Percentiles rank a stretch among this genome's conserved stretches.
Conservation (phyloP, 2,329 filamentous ascomycete genomes). For the Fusarium sp. region DNA sequence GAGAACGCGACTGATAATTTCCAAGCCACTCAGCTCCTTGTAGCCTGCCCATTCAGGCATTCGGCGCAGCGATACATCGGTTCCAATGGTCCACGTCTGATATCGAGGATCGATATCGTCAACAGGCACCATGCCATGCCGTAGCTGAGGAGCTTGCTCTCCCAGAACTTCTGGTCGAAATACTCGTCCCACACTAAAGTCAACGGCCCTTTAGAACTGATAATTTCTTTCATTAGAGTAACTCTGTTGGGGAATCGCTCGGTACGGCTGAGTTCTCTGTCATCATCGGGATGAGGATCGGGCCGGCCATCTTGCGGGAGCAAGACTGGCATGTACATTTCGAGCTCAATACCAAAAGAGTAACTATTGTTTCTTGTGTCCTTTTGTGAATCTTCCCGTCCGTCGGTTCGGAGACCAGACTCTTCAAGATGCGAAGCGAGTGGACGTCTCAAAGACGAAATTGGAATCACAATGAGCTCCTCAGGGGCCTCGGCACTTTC, state of each 20-base stretch:
- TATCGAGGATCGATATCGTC: background rate
- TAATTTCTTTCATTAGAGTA: background rate
- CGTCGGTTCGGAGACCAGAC: background rate
- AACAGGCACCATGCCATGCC: background rate
- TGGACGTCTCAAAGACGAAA: background rate
- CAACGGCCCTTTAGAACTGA: background rate
- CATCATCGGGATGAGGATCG: constrained; percentile 19
- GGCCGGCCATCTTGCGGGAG: background rate
- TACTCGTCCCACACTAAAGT: background rate
- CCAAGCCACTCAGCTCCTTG: constrained; percentile 4
- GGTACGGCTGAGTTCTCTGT: constrained; percentile 1
- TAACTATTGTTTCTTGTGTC: constrained; percentile 8
- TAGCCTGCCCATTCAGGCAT: constrained; percentile 18
- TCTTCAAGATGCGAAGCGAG: background rate
- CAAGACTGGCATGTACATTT: constrained; percentile 22
- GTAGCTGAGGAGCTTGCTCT: constrained; percentile 3
- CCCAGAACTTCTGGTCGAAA: background rate
- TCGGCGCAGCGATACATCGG: background rate
- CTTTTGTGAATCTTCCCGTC: background rate
- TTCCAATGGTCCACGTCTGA: constrained; percentile 25
- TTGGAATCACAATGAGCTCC: background rate
- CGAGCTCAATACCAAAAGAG: constrained; percentile 39
- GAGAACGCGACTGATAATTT: constrained; percentile 28
- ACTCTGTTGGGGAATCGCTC: background rate
- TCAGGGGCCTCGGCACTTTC: background rate